A percentile compares a stretch with the other conserved stretches of the same genome.
Conservation (phyloP, 2,329 filamentous ascomycete genomes). For the Aureobasidium zeae region DNA sequence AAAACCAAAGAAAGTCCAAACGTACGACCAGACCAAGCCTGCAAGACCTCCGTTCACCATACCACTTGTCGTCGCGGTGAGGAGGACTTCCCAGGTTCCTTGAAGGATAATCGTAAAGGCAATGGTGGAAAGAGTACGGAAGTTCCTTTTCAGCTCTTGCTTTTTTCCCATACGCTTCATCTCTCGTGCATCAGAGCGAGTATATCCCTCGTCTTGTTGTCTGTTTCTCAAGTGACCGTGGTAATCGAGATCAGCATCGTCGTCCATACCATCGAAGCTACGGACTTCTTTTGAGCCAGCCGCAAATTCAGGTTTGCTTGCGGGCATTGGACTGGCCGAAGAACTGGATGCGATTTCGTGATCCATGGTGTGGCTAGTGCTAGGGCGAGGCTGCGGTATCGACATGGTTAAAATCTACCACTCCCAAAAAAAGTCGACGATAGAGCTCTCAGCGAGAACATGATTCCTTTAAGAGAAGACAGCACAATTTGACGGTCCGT, state of each 20-base stretch:
- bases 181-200: constrained; percentile 24
- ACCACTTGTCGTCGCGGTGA: constrained; percentile 12
- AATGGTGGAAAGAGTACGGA: constrained; percentile 15
- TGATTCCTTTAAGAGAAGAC: too few relatives aligned
- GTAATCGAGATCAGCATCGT: constrained; percentile 9
- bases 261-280: constrained; percentile 11
- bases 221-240: constrained; percentile 12
- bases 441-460: background rate
- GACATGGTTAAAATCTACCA: background rate
- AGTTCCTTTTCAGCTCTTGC: constrained; percentile 34
- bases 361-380: constrained; percentile 10
- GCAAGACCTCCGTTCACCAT: constrained; percentile 27
- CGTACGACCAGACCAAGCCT: constrained; percentile 28
- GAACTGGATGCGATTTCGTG: constrained; percentile 6
- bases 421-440: background rate
- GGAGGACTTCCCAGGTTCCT: constrained; percentile 14
- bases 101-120: constrained; percentile 15
- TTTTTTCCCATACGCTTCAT: constrained; percentile 42
- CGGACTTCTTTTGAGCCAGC: constrained; percentile 4
- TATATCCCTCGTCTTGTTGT: constrained; percentile 13
- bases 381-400: background rate
- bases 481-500: constrained; percentile 8
- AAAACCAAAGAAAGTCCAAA: constrained; percentile 17
- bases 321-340: constrained; percentile 6
- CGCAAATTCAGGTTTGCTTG: constrained; percentile 3